phyloP scores from a whole-genome alignment of 2,329 filamentous ascomycete genomes.

The Colletotrichum navitas region DNA sequence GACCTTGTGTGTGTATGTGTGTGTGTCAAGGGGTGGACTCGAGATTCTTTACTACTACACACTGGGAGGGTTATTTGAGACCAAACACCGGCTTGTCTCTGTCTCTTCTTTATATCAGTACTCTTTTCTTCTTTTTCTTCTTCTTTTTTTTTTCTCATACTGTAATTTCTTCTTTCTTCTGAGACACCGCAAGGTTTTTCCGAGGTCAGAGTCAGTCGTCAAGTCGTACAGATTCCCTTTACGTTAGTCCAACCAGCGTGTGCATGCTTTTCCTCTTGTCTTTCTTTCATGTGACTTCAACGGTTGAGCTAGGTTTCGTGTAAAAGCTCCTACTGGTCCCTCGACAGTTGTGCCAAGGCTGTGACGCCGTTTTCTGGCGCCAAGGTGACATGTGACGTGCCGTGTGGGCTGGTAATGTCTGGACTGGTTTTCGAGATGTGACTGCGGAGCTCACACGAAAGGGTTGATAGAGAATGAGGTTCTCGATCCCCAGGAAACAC shows the following conservation, averaged over 20 bases:
- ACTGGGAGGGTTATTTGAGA: constrained; percentile 41
- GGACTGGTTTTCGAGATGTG: neutral
- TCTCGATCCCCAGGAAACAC: neutral
- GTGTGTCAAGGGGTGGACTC: constrained; percentile 39
- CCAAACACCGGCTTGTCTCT: constrained; percentile 41
- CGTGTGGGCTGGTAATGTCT: neutral
- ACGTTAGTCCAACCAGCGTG: constrained; percentile 30
- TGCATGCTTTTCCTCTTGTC: constrained; percentile 23
- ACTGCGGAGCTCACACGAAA: neutral
- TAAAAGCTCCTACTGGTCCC: constrained; percentile 5
- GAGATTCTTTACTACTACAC: constrained; percentile 41
- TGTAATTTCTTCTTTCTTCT: constrained; percentile 44
- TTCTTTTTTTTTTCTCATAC: constrained; percentile 34
- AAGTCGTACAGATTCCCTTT: constrained; percentile 42
- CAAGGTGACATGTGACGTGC: neutral
- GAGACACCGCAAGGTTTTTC: constrained; percentile 42
- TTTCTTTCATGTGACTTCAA: constrained; percentile 28
- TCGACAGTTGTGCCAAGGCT: constrained; percentile 8
- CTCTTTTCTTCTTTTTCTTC: constrained; percentile 32
- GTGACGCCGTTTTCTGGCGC: neutral
- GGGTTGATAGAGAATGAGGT: too few species aligned
- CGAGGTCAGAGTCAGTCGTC: constrained; percentile 41
- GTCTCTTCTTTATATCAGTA: constrained; percentile 43
- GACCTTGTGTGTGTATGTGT: constrained; percentile 21
- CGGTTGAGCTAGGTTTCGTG: constrained; percentile 11